A percentile compares a stretch with the other conserved stretches of the same genome.
Evolutionary conservation across 176 grass and related monocot genomes (phyloP).

Genomic region (Miscanthus lutarioriparius): DNA sequence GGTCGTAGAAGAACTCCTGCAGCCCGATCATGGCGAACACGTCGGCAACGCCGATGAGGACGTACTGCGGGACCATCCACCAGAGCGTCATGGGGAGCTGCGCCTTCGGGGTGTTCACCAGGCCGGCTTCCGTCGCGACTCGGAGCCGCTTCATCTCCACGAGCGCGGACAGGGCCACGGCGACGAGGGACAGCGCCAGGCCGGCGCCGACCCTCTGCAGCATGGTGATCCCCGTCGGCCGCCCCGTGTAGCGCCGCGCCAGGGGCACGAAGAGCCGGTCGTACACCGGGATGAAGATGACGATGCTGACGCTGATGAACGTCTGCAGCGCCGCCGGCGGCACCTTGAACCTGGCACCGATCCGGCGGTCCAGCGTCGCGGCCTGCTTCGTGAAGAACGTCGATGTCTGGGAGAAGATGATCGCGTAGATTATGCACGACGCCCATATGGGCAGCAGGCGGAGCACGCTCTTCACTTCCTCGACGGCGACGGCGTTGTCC

Average conservation of each 20-base stretch:
- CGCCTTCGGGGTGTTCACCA: constrained; percentile 29
- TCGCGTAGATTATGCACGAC: constrained; percentile 63
- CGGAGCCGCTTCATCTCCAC: constrained; percentile 53
- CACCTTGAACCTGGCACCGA: constrained; percentile 49
- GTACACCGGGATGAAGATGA: constrained; percentile 55
- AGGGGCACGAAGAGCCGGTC: constrained; percentile 54
- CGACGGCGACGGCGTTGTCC: background rate
- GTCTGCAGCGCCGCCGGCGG: constrained; percentile 60
- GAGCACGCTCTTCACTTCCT: constrained; percentile 51
- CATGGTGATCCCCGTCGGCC: constrained; percentile 60
- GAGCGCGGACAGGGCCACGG: constrained; percentile 47
- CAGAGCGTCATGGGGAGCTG: constrained; percentile 57
- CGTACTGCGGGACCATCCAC: constrained; percentile 60
- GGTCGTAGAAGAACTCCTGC: constrained; percentile 97
- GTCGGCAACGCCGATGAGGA: constrained; percentile 39
- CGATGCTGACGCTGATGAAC: constrained; percentile 54
- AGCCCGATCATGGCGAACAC: constrained; percentile 59
- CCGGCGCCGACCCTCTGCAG: constrained; percentile 63
- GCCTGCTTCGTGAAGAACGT: constrained; percentile 77
- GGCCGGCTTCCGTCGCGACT: constrained; percentile 45
- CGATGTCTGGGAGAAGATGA: constrained; percentile 57
- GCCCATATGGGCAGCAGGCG: constrained; percentile 60
- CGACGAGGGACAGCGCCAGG: constrained; percentile 41
- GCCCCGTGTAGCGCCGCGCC: constrained; percentile 36
- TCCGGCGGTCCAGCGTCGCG: constrained; percentile 65